Percentiles rank a stretch among this genome's conserved stretches.
Conservation (phyloP, 2,329 filamentous ascomycete genomes). For the Helotiales sp. region DNA sequence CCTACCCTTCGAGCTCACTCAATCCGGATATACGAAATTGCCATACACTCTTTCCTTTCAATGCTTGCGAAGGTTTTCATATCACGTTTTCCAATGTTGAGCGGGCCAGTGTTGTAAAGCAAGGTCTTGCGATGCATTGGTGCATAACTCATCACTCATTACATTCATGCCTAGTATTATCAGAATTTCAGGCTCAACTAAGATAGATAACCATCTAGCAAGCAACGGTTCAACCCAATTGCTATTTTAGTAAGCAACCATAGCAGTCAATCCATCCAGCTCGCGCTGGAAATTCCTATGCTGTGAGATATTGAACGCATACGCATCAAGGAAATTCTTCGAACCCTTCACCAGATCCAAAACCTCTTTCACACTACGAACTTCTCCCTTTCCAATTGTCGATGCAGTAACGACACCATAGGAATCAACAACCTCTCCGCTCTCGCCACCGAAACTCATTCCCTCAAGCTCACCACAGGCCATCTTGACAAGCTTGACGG, state of each 20-base stretch:
- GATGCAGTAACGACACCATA: slow-evolving; percentile 76
- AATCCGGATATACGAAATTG: too few relatives aligned
- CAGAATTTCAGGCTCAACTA: too few relatives aligned
- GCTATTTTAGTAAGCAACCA: slow-evolving; percentile 63
- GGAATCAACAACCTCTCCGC: slow-evolving; percentile 56
- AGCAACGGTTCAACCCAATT: too few relatives aligned
- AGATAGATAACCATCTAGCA: too few relatives aligned
- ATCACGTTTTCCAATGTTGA: too few relatives aligned
- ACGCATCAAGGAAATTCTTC: slow-evolving; percentile 68
- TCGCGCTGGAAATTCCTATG: slow-evolving; percentile 77
- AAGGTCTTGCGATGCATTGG: too few relatives aligned
- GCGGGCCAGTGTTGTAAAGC: too few relatives aligned
- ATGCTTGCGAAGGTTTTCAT: too few relatives aligned
- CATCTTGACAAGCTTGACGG: slow-evolving; percentile 59
- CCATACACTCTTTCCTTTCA: too few relatives aligned
- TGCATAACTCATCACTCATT: too few relatives aligned
- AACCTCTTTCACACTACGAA: slow-evolving; percentile 60
- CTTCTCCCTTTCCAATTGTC: slow-evolving; percentile 39
- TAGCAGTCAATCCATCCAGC: slow-evolving; percentile 63
- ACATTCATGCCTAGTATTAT: too few relatives aligned
- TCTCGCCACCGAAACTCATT: slow-evolving; percentile 40
- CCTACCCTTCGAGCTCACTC: too few relatives aligned
- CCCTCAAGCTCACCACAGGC: slow-evolving; percentile 45
- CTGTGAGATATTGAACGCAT: slow-evolving; percentile 67
- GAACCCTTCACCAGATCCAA: slow-evolving; percentile 66